phyloP scores from a whole-genome alignment of 306 rosid species.

The Prunus padus region DNA sequence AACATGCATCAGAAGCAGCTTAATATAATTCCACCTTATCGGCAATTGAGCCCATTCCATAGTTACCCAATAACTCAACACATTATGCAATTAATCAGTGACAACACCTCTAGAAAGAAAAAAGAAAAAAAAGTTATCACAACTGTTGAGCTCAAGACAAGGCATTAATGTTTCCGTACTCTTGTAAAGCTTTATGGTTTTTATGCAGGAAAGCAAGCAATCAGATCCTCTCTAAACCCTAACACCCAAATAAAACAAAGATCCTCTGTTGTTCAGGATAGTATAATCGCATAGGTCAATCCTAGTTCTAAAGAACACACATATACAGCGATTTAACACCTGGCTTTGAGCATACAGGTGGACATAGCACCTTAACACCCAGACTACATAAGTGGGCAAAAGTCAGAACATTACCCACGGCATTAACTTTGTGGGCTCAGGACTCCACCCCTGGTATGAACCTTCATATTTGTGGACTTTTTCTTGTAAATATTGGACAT shows the following conservation, averaged over 20 bases:
- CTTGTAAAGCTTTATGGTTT: neutral
- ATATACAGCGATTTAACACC: neutral
- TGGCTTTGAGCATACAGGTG: neutral
- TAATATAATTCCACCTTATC: neutral
- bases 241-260: neutral
- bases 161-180: neutral
- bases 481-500: conserved; percentile 90
- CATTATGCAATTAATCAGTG: neutral
- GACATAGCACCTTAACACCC: neutral
- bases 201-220: neutral
- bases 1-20: neutral
- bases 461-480: conserved; percentile 84
- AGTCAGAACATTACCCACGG: conserved; percentile 75
- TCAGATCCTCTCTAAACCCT: neutral
- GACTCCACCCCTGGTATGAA: conserved; percentile 84
- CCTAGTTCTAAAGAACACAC: neutral
- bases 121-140: neutral
- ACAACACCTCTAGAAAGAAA: neutral
- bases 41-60: neutral
- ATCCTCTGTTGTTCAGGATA: neutral
- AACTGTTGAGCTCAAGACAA: neutral
- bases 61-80: neutral
- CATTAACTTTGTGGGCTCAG: conserved; percentile 85
- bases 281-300: neutral
- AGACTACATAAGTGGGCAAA: conserved; percentile 1